Base-by-base conservation (phyloP, 768 basidiomycete species). In the Rhodosporidiobolus odoratus region DNA sequence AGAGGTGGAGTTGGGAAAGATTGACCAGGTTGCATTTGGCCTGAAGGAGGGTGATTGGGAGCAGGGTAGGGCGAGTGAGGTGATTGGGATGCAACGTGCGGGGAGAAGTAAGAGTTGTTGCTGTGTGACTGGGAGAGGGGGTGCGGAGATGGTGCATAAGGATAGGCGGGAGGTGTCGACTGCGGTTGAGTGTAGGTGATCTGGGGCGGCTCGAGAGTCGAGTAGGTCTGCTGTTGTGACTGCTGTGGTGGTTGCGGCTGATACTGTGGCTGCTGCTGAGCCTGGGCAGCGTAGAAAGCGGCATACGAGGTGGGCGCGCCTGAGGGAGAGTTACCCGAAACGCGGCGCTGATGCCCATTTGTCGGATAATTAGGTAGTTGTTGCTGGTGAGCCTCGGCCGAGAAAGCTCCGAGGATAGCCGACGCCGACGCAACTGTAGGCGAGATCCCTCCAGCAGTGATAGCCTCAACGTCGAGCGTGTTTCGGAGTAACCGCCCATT, bases 371-470 rank as follows among this genome's bases (percentile, higher is more conserved):
- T 25, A 56, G 21, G 61, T 35, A 35, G 47, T 2, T 45, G 52
- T 16, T 48, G 30, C 58, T 58, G 37, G 12, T 53, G 62, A 38
- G 41, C 30, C 3, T 58, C 54, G 37, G 56, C 57, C 7, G 65
- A 68, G 67, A 76, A 73, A 13, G 66, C 64, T 13, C 76, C 76
- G 56, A 76, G 74, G 40, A 76, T 75, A 27, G 76, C 75, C 3
- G 75, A 72, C 6, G 73, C 75, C 16, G 73, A 69, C 6, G 75
- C 75, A 19, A 76, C 75, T 4, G 75, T 76, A 12, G 75, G 75
- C 13, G 71, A 73, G 45, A 75, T 58, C 8, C 61, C 71, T 32
- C 69, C 68, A 9, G 52, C 64, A 30, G 52, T 60, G 48, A 40
- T 65, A 23, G 56, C 4, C 54, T 66, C 68, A 56, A 57, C 66